These are phyloP conservation scores for Trebouxia sp. DNA, from an alignment of 139 green algal genomes.

Conservation along the genomic window DNA sequence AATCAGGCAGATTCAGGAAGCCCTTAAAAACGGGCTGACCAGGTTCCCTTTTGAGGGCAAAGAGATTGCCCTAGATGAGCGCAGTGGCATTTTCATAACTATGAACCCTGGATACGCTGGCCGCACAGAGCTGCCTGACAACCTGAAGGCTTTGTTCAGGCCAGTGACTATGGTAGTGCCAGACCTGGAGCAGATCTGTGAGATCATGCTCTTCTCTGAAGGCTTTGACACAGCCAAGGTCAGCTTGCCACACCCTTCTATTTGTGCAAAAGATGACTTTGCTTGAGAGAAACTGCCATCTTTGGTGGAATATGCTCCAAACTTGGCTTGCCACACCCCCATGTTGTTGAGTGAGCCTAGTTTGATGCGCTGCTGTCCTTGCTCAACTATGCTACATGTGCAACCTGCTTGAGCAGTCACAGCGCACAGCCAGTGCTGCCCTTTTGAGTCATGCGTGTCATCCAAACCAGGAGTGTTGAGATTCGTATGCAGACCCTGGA, in stretches of 20 bases:
- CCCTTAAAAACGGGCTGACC: conserved; percentile 80
- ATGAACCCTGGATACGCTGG: conserved; percentile 89
- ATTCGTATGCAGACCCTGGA: too few relatives aligned
- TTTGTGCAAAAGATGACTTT: too few relatives aligned
- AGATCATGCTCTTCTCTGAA: conserved; percentile 89
- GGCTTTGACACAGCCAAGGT: conserved; percentile 79
- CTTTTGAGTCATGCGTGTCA: too few relatives aligned
- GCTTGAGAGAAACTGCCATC: not conserved
- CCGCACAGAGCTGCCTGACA: conserved; percentile 78
- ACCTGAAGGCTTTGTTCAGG: conserved; percentile 78
- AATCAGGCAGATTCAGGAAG: conserved; percentile 78
- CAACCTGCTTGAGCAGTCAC: too few relatives aligned
- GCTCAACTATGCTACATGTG: too few relatives aligned
- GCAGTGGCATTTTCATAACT: conserved; percentile 87
- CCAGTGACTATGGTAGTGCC: conserved; percentile 84
- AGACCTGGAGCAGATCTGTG: conserved; percentile 81
- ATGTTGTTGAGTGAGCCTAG: too few relatives aligned
- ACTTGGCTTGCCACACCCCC: too few relatives aligned
- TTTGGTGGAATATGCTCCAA: not conserved
- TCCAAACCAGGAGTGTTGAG: too few relatives aligned
- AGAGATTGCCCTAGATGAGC: conserved; percentile 71
- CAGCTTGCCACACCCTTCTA: not conserved
- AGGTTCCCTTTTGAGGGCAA: conserved; percentile 85
- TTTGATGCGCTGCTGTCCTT: too few relatives aligned
- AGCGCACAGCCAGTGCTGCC: too few relatives aligned